phyloP scores from a whole-genome alignment of 257 asterid species.

The Sherardia arvensis region DNA sequence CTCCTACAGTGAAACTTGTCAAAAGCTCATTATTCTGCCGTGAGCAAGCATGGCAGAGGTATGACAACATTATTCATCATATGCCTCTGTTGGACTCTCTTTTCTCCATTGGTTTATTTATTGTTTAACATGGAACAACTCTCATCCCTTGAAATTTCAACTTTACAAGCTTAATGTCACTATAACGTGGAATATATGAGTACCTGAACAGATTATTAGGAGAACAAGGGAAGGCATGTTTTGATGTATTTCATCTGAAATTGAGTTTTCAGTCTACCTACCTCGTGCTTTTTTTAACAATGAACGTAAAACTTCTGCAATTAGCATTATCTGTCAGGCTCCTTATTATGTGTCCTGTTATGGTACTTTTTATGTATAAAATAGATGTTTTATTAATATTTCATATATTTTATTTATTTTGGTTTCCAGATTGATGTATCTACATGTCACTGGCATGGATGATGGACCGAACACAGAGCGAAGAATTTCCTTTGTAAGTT shows the following conservation, averaged over 20 bases:
- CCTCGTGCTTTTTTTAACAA: background rate
- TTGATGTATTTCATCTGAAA: background rate
- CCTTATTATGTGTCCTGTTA: background rate
- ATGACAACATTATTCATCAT: background rate
- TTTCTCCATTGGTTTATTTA: background rate
- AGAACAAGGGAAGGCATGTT: too few species aligned
- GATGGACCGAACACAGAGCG: slow-evolving; percentile 76
- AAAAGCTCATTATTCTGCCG: slow-evolving; percentile 89
- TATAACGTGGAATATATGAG: too few species aligned
- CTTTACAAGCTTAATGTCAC: background rate
- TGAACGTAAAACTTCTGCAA: background rate
- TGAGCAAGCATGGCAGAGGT: slow-evolving; percentile 99
- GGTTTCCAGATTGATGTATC: slow-evolving; percentile 62
- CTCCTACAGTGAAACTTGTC: slow-evolving; percentile 71
- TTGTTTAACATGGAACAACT: background rate
- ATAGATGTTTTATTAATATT: slow-evolving; percentile 3
- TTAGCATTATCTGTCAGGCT: background rate
- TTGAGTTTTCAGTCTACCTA: background rate
- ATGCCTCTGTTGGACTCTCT: background rate
- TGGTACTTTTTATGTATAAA: background rate
- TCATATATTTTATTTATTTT: background rate
- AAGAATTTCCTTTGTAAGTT: slow-evolving; percentile 77
- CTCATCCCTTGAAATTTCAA: background rate
- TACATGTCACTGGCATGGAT: slow-evolving; percentile 88
- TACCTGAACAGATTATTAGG: too few species aligned